Conservation (phyloP, 208 protist species). For the Acanthamoeba triangularis region DNA sequence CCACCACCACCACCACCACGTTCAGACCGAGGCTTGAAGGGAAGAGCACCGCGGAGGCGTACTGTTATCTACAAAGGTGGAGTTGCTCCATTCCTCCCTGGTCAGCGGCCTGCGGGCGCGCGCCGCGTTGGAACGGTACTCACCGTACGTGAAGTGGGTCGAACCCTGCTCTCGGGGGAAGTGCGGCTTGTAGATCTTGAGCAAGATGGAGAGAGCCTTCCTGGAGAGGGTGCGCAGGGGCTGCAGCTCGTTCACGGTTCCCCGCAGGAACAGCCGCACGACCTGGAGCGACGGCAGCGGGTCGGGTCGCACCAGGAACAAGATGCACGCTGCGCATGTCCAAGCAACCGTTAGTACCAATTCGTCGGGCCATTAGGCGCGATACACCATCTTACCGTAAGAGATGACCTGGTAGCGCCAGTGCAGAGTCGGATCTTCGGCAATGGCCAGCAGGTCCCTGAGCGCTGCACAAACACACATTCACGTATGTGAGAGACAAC, state of each 20-base stretch:
- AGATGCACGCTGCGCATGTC: conserved; percentile 31
- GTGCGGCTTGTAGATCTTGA: conserved; percentile 63
- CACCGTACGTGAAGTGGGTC: background rate
- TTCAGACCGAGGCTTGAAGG: background rate
- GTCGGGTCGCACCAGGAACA: conserved; percentile 37
- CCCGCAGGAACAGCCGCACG: conserved; percentile 19
- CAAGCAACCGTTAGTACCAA: too few species aligned
- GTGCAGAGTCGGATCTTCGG: conserved; percentile 37
- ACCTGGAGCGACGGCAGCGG: background rate
- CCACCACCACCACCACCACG: background rate
- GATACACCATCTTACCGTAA: background rate
- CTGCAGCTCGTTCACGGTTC: conserved; percentile 33
- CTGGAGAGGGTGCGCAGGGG: conserved; percentile 2
- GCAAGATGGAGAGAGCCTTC: conserved; percentile 9
- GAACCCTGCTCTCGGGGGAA: background rate
- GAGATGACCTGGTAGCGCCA: conserved; percentile 72
- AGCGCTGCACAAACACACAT: background rate
- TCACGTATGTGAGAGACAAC: background rate
- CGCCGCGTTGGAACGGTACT: background rate
- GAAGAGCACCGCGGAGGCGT: background rate
- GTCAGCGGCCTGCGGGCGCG: background rate
- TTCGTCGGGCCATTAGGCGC: too few species aligned
- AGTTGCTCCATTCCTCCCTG: background rate
- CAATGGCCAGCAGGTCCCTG: background rate
- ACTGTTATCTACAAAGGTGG: conserved; percentile 25